phyloP scores from a whole-genome alignment of 768 basidiomycete species.

The Zangia roseola region DNA sequence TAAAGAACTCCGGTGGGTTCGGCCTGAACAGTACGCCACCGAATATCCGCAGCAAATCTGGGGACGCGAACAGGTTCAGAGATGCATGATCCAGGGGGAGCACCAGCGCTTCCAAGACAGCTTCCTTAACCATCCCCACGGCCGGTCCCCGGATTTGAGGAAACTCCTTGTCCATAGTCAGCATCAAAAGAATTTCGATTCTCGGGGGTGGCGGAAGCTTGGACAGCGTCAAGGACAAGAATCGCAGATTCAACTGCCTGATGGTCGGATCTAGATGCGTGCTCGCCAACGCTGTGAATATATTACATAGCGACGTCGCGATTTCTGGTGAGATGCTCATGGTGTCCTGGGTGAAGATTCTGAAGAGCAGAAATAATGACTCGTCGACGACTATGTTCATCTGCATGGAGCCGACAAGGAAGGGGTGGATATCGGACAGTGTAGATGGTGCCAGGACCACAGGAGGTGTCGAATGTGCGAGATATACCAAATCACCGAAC shows the following conservation, averaged over 20 bases:
- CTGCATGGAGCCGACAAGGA: conserved; percentile 52
- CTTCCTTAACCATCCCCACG: conserved; percentile 68
- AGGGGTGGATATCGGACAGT: conserved; percentile 34
- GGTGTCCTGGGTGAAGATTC: conserved; percentile 10
- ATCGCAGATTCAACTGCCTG: conserved; percentile 61
- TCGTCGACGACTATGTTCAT: conserved; percentile 57
- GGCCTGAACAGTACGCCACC: conserved; percentile 60
- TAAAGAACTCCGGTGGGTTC: conserved; percentile 53
- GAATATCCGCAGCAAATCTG: conserved; percentile 53
- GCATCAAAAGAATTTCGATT: conserved; percentile 53
- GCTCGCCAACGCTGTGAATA: conserved; percentile 58
- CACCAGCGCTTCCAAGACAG: conserved; percentile 51
- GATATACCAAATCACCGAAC: conserved; percentile 25
- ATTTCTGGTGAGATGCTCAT: conserved; percentile 42
- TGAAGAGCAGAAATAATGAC: conserved; percentile 54
- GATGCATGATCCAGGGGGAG: conserved; percentile 15
- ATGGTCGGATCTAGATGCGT: conserved; percentile 56
- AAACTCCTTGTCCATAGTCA: conserved; percentile 47
- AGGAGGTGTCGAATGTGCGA: conserved; percentile 20
- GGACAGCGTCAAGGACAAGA: conserved; percentile 53
- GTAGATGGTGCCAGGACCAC: conserved; percentile 11
- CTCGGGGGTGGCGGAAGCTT: conserved; percentile 47
- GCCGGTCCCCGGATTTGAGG: conserved; percentile 71
- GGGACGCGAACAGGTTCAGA: conserved; percentile 51
- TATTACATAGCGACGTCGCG: conserved; percentile 44